phyloP scores from a whole-genome alignment of 1,284 basidiomycete genomes.

The Afroboletus lepidellus region DNA sequence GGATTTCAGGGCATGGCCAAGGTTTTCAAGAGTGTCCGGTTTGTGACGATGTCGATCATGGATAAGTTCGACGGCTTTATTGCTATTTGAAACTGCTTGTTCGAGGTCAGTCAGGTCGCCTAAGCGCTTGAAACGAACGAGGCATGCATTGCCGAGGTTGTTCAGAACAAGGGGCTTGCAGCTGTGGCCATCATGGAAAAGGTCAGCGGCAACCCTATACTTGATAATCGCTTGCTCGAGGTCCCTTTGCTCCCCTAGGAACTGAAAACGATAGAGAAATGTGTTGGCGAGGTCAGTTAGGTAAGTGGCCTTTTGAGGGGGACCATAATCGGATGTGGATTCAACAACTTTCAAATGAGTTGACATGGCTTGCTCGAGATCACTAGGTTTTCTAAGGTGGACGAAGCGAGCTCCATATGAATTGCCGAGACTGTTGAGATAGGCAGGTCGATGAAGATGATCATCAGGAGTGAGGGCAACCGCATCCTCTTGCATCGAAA shows the following conservation, averaged over 20 bases:
- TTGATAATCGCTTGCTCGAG: background rate
- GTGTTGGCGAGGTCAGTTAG: background rate
- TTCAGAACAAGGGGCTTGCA: background rate
- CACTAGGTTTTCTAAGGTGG: background rate
- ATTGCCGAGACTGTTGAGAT: background rate
- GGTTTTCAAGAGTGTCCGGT: background rate
- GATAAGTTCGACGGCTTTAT: background rate
- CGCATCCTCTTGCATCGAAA: background rate
- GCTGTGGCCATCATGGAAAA: background rate
- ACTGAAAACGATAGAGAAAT: background rate
- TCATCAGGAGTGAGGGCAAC: background rate
- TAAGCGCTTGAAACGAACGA: background rate
- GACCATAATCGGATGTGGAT: background rate
- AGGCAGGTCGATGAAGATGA: background rate
- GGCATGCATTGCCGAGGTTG: background rate
- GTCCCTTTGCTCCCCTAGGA: background rate
- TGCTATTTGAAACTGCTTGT: background rate
- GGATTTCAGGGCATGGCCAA: background rate
- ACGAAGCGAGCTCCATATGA: background rate
- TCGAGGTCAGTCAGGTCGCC: background rate
- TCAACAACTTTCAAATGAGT: background rate
- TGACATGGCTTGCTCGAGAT: background rate
- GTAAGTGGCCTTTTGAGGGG: background rate
- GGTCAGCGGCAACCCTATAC: background rate
- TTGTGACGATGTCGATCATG: background rate